Percentiles rank a stretch among this genome's conserved stretches.
phyloP scores from a whole-genome alignment of 176 grass and related monocot genomes.

The Stipa capillata region DNA sequence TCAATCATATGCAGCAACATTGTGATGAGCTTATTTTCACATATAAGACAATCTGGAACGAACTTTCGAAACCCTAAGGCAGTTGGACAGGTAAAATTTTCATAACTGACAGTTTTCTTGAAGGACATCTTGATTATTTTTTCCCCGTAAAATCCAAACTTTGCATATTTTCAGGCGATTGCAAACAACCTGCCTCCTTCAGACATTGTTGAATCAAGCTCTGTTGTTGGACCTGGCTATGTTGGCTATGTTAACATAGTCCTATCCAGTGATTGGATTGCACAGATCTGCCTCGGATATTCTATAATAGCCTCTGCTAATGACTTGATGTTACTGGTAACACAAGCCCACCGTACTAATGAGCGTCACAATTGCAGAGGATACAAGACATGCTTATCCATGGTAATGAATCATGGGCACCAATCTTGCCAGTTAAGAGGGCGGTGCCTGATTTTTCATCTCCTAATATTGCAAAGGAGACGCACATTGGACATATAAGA shows the following conservation, averaged over 20 bases:
- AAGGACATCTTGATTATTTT: neutral
- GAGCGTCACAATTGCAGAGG: slow-evolving; percentile 37
- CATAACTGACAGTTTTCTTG: neutral
- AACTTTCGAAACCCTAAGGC: slow-evolving; percentile 79
- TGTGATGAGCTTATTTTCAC: slow-evolving; percentile 84
- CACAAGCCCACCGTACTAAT: slow-evolving; percentile 4
- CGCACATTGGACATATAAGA: slow-evolving; percentile 89
- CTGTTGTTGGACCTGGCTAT: slow-evolving; percentile 92
- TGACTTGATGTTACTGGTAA: neutral
- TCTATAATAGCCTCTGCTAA: neutral
- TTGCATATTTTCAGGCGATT: slow-evolving; percentile 54
- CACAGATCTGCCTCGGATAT: slow-evolving; percentile 46
- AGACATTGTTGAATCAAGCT: slow-evolving; percentile 76
- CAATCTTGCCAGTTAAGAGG: slow-evolving; percentile 54
- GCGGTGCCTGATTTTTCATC: slow-evolving; percentile 89
- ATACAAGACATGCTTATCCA: slow-evolving; percentile 83
- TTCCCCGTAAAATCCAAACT: neutral
- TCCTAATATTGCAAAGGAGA: slow-evolving; percentile 97
- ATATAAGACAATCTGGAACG: slow-evolving; percentile 68
- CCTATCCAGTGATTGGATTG: slow-evolving; percentile 69
- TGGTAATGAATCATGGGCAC: slow-evolving; percentile 75
- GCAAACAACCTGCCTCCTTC: slow-evolving; percentile 66
- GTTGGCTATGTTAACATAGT: slow-evolving; percentile 96
- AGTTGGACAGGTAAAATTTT: slow-evolving; percentile 68
- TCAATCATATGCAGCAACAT: slow-evolving; percentile 63